phyloP scores from a whole-genome alignment of 2,329 filamentous ascomycete species.

The Microascus cirrosus region DNA sequence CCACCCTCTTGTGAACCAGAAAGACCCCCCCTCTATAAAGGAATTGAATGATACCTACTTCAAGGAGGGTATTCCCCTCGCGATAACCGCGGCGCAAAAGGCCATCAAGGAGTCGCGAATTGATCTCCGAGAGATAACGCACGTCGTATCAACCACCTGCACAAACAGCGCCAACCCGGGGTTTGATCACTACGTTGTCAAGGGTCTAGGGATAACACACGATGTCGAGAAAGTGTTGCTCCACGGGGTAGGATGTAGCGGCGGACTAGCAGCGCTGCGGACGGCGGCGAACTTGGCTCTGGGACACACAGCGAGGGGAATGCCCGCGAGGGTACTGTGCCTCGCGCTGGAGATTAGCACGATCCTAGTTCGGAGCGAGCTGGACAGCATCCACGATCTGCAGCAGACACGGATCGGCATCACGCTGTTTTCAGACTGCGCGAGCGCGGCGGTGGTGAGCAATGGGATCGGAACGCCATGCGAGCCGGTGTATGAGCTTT shows the following conservation, averaged over 20 bases:
- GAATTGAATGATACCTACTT: slow-evolving; percentile 45
- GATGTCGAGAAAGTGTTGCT: slow-evolving; percentile 54
- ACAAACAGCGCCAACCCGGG: slow-evolving; percentile 60
- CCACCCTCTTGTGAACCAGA: slow-evolving; percentile 49
- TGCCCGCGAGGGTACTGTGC: slow-evolving; percentile 52
- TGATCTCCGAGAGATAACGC: slow-evolving; percentile 44
- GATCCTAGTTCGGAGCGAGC: slow-evolving; percentile 50
- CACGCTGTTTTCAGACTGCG: slow-evolving; percentile 59
- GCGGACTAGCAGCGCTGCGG: slow-evolving; percentile 48
- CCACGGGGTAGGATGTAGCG: slow-evolving; percentile 56
- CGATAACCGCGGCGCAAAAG: slow-evolving; percentile 41
- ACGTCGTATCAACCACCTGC: slow-evolving; percentile 57
- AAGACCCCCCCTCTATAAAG: slow-evolving; percentile 35
- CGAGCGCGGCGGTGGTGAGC: slow-evolving; percentile 52
- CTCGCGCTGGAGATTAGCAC: slow-evolving; percentile 54
- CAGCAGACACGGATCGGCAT: slow-evolving; percentile 55
- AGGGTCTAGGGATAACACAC: slow-evolving; percentile 43
- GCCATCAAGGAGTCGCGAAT: slow-evolving; percentile 44
- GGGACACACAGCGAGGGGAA: slow-evolving; percentile 45
- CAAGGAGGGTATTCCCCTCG: slow-evolving; percentile 45
- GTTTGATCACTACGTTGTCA: slow-evolving; percentile 54
- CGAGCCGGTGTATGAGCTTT: slow-evolving; percentile 42
- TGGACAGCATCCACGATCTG: slow-evolving; percentile 47
- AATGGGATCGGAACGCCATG: slow-evolving; percentile 43
- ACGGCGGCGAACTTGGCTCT: slow-evolving; percentile 57